Evolutionary conservation across 352 stramenopile species (phyloP).

Genomic region (Phytophthora pisi): DNA sequence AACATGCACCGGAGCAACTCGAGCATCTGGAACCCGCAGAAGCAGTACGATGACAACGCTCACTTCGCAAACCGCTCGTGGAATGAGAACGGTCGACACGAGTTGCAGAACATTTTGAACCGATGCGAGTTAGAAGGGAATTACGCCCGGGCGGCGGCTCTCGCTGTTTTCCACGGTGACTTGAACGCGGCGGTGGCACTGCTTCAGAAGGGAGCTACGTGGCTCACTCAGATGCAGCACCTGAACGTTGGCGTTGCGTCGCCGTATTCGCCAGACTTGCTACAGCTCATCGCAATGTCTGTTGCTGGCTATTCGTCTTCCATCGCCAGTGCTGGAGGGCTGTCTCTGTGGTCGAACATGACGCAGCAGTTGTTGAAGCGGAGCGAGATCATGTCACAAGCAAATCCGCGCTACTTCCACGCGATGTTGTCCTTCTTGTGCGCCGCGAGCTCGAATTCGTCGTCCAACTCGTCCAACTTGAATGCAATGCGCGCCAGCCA

Average conservation of each 20-base stretch:
- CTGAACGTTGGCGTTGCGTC: slow-evolving; percentile 39
- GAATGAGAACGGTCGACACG: slow-evolving; percentile 56
- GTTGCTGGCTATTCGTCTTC: slow-evolving; percentile 80
- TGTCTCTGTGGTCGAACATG: slow-evolving; percentile 78
- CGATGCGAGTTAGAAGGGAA: slow-evolving; percentile 69
- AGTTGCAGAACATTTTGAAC: slow-evolving; percentile 62
- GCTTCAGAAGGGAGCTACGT: slow-evolving; percentile 73
- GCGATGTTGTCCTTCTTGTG: slow-evolving; percentile 82
- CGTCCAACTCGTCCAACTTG: slow-evolving; percentile 32
- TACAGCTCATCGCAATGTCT: slow-evolving; percentile 91
- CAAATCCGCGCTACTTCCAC: slow-evolving; percentile 80
- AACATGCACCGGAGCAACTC: slow-evolving; percentile 72
- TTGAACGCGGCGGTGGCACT: slow-evolving; percentile 67
- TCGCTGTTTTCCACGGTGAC: slow-evolving; percentile 88
- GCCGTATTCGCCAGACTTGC: slow-evolving; percentile 69
- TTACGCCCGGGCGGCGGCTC: slow-evolving; percentile 67
- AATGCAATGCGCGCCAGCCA: slow-evolving; percentile 33
- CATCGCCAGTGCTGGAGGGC: slow-evolving; percentile 40
- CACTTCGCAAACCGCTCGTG: slow-evolving; percentile 54
- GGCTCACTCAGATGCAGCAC: slow-evolving; percentile 63
- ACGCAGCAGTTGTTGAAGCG: slow-evolving; percentile 81
- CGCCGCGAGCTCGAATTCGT: slow-evolving; percentile 43
- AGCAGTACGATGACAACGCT: slow-evolving; percentile 61
- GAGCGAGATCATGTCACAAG: slow-evolving; percentile 68
- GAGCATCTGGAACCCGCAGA: slow-evolving; percentile 65